phyloP scores from a whole-genome alignment of 345 rosid species.

The Eucalyptus albens region DNA sequence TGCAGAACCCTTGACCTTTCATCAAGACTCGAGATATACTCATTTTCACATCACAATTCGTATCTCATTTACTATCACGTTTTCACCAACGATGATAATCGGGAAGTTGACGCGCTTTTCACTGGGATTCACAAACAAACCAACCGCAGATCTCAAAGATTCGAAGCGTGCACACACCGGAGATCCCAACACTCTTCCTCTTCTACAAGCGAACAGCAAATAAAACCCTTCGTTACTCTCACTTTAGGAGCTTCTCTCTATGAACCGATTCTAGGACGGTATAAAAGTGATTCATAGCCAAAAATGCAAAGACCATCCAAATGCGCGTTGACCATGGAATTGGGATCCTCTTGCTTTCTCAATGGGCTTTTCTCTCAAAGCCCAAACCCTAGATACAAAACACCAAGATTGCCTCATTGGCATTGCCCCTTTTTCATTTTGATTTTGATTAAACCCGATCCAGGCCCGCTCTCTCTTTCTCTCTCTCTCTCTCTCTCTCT shows the following conservation, averaged over 20 bases:
- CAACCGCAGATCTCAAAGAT: accelerated
- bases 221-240: neutral
- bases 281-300: accelerated
- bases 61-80: too few relatives aligned
- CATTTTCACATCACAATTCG: neutral
- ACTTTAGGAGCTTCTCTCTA: neutral
- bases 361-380: neutral
- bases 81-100: neutral
- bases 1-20: neutral
- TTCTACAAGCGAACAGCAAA: neutral
- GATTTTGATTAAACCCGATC: too few relatives aligned
- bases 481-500: neutral
- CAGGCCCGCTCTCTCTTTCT: too few relatives aligned
- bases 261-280: neutral
- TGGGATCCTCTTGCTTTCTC: neutral
- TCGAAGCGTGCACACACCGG: accelerated
- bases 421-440: too few relatives aligned
- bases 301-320: neutral
- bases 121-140: too few relatives aligned
- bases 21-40: neutral
- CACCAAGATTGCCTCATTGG: neutral
- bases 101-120: accelerated
- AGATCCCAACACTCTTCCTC: too few relatives aligned
- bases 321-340: neutral
- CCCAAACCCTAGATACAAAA: neutral